These are phyloP conservation scores for Phoma sp. DNA, from an alignment of 2,329 filamentous ascomycete genomes.

Conservation along the genomic window DNA sequence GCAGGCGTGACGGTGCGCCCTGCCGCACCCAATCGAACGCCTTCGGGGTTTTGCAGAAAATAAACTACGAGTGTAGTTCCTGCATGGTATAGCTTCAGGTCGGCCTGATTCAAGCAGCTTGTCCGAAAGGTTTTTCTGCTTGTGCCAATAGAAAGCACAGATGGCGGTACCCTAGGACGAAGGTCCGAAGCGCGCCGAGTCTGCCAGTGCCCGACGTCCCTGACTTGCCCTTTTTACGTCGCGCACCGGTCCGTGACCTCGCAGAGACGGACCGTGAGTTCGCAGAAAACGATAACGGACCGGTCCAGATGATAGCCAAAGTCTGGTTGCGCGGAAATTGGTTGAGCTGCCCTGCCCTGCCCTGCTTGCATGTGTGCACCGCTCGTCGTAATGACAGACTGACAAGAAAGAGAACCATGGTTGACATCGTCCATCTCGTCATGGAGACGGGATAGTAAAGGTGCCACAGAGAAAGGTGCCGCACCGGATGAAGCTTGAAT, in stretches of 20 bases:
- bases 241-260: slow-evolving; percentile 13
- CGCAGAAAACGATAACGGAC: slow-evolving; percentile 15
- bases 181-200: slow-evolving; percentile 15
- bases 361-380: neutral
- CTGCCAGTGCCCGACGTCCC: slow-evolving; percentile 3
- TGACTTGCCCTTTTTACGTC: slow-evolving; percentile 10
- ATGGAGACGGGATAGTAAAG: neutral
- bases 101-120: slow-evolving; percentile 6
- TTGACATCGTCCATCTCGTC: slow-evolving; percentile 2
- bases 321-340: slow-evolving; percentile 11
- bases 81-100: neutral
- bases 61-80: neutral
- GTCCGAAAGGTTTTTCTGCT: neutral
- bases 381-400: slow-evolving; percentile 2
- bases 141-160: neutral
- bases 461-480: neutral
- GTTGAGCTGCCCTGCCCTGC: slow-evolving; percentile 8
- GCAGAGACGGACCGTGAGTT: slow-evolving; percentile 11
- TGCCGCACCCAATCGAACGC: neutral
- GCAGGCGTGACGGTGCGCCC: neutral
- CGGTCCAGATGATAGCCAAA: slow-evolving; percentile 14
- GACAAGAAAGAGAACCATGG: slow-evolving; percentile 7
- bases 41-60: neutral
- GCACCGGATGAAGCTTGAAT: slow-evolving; percentile 9
- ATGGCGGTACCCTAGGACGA: slow-evolving; percentile 13